Evolutionary conservation across 345 rosid species (phyloP), one percentile per base, ranked within the genome.

Genomic region (Citrus mangshanensis): DNA sequence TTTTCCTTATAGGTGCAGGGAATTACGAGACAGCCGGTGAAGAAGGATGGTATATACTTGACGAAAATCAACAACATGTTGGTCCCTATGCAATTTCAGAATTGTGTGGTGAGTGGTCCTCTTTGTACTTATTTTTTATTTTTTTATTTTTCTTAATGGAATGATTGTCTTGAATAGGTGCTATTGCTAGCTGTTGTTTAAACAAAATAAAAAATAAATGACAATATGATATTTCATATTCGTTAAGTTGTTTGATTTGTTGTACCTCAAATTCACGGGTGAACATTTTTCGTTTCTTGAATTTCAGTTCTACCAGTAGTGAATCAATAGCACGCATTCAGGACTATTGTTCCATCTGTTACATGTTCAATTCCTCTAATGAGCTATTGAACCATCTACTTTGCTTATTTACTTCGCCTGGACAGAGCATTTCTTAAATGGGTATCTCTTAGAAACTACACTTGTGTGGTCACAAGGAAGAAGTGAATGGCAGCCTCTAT

Each of bases 381-480:
- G 75, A 78, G 89, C 83, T 87, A 82, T 76, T 83, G 85, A 86
- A 72, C 81, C 73, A 46, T 86, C 78, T 85, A 75, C 83, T 86
- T 89, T 84, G 79, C 82, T 81, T 81, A 37, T 85, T 89, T 84
- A 77, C 84, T 85, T 84, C 82, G 75, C 83, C 81, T 90, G 89
- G 84, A 83, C 97, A 96, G 98, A 91, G 86, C 98, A 94, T 87
- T 93, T 91, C 85, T 78, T 78, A 72, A 89, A 88, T 27, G 98
- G 99, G 74, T 96, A 86, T 77, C 80, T 96, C 79, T 80, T 84
- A 54, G 94, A 85, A 87, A 88, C 75, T 79, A 92, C 97, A 9
- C 88, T 92, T 21, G 95, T 89, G 22, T 93, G 98, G 98, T 87
- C 95, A 55, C 91, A 94, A 70, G 98, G 98, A 82, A 84, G 94